Evolutionary conservation across 805 yeast genomes (phyloP).

Genomic region (Yarrowia deformans): DNA sequence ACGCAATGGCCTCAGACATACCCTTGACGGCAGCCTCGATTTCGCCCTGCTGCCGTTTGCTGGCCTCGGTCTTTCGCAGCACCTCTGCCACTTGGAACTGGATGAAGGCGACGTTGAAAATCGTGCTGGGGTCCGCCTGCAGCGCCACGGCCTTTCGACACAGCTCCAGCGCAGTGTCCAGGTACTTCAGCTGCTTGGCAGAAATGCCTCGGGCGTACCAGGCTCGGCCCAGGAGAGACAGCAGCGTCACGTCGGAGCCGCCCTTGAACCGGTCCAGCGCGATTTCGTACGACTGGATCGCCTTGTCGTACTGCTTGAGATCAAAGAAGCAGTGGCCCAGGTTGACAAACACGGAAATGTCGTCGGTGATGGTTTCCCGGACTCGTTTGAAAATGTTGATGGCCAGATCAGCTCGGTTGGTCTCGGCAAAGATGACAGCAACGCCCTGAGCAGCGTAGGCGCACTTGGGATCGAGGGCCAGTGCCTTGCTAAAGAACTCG

Average conservation of each 20-base stretch:
- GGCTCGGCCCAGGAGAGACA: conserved; percentile 81
- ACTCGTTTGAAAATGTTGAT: conserved; percentile 86
- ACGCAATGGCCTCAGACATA: conserved; percentile 66
- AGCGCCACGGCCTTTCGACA: conserved; percentile 63
- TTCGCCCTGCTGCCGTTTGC: conserved; percentile 67
- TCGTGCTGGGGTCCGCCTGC: conserved; percentile 56
- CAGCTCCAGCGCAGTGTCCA: conserved; percentile 67
- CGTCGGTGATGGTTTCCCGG: conserved; percentile 81
- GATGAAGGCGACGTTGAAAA: conserved; percentile 82
- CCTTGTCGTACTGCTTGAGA: conserved; percentile 79
- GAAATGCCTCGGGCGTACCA: conserved; percentile 81
- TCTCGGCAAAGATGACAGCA: conserved; percentile 90
- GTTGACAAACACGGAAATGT: conserved; percentile 81
- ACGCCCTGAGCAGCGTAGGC: conserved; percentile 98
- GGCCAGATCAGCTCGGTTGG: conserved; percentile 70
- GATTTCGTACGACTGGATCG: conserved; percentile 85
- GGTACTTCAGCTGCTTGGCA: conserved; percentile 69
- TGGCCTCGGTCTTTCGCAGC: conserved; percentile 65
- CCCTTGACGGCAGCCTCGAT: conserved; percentile 64
- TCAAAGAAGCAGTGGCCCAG: conserved; percentile 88
- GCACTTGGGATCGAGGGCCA: conserved; percentile 81
- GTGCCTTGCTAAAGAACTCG: conserved; percentile 86
- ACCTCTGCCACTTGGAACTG: conserved; percentile 88
- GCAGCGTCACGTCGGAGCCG: conserved; percentile 67
- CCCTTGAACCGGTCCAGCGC: conserved; percentile 70